Evolutionary conservation across 805 yeast species (phyloP).

Genomic region (Metschnikowia shivogae): DNA sequence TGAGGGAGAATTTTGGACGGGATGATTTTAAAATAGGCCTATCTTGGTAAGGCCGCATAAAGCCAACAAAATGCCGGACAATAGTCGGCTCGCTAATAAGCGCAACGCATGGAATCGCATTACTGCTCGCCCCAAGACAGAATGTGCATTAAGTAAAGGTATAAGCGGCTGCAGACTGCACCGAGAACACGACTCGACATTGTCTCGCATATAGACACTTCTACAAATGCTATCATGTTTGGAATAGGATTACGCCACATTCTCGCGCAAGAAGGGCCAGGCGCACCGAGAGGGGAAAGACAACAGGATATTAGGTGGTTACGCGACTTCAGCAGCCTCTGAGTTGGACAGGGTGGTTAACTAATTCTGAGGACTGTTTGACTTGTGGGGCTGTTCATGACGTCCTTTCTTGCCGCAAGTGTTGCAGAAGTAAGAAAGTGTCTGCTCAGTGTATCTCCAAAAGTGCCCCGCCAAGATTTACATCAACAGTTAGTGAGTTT

Average conservation of each 20-base stretch:
- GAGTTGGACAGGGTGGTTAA: too few relatives aligned
- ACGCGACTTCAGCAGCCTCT: too few relatives aligned
- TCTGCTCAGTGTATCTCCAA: neutral
- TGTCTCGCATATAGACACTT: slow-evolving; percentile 1
- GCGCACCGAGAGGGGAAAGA: too few relatives aligned
- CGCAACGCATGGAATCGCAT: slow-evolving; percentile 1
- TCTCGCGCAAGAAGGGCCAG: neutral
- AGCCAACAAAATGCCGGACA: neutral
- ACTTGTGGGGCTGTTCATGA: neutral
- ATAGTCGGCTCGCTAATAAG: neutral
- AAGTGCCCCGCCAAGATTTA: neutral
- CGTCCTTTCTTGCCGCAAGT: neutral
- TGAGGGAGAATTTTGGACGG: neutral
- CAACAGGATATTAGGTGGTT: too few relatives aligned
- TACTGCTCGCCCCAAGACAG: neutral
- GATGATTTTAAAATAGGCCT: neutral
- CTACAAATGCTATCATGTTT: neutral
- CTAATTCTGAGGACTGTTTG: neutral
- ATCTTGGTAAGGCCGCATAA: neutral
- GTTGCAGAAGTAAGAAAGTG: neutral
- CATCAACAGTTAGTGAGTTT: neutral
- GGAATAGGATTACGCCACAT: slow-evolving; percentile 1
- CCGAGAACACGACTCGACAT: neutral
- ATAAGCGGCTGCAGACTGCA: neutral
- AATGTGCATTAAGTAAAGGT: slow-evolving; percentile 1